These are phyloP conservation scores for Opeltia flavorubescens DNA, from an alignment of 495 filamentous ascomycete genomes.

Conservation along the genomic window DNA sequence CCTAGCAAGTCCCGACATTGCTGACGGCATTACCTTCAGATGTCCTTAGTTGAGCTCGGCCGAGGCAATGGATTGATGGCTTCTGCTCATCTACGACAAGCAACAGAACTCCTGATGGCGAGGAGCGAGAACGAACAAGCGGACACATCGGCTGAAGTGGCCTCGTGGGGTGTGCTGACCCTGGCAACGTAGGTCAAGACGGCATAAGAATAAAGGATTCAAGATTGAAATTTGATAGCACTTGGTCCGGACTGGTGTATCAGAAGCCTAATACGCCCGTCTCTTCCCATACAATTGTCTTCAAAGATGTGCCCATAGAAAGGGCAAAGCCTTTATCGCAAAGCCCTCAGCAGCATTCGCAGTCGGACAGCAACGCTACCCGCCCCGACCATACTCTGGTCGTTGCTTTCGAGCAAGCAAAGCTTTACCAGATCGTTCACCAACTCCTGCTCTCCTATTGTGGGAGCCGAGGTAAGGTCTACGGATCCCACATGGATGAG, in stretches of 20 bases:
- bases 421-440: slow-evolving; percentile 17
- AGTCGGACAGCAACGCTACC: background rate
- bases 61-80: slow-evolving; percentile 13
- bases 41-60: slow-evolving; percentile 17
- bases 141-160: slow-evolving; percentile 7
- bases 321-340: background rate
- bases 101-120: slow-evolving; percentile 1
- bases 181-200: slow-evolving; percentile 6
- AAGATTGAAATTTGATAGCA: slow-evolving; percentile 1
- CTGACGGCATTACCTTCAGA: too few species aligned
- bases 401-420: slow-evolving; percentile 11
- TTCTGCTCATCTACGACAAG: slow-evolving; percentile 17
- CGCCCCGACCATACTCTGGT: background rate
- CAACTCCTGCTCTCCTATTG: slow-evolving; percentile 18
- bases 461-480: slow-evolving; percentile 10
- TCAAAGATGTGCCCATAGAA: background rate
- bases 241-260: slow-evolving; percentile 13
- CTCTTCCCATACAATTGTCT: slow-evolving; percentile 6
- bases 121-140: background rate
- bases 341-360: background rate
- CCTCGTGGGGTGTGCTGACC: slow-evolving; percentile 13
- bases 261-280: slow-evolving; percentile 9
- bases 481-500: slow-evolving; percentile 12
- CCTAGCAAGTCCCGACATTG: too few species aligned
- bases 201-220: too few species aligned